These are phyloP conservation scores for Dillenia turbinata DNA, from an alignment of 164 flowering plant genomes.

Conservation along the genomic window DNA sequence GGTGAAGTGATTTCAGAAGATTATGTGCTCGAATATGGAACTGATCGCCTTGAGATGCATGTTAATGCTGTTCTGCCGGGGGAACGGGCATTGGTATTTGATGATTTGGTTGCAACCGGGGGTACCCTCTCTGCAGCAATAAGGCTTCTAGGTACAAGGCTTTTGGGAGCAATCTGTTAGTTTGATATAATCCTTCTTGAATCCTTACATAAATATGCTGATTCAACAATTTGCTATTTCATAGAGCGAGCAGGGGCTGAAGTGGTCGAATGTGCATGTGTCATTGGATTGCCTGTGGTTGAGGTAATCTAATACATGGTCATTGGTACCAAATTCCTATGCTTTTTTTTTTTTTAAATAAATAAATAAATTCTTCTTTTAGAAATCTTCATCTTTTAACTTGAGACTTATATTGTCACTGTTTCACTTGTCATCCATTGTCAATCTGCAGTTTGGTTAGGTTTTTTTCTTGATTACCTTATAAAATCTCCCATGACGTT, in stretches of 20 bases:
- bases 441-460: too few species aligned
- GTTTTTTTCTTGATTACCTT: too few species aligned
- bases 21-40: slow-evolving; percentile 88
- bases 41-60: slow-evolving; percentile 87
- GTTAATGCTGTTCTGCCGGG: slow-evolving; percentile 79
- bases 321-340: neutral
- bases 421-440: too few species aligned
- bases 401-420: too few species aligned
- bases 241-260: slow-evolving; percentile 79
- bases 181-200: neutral
- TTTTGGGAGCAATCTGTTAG: neutral
- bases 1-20: slow-evolving; percentile 75
- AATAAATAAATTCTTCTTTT: too few species aligned
- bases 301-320: slow-evolving; percentile 37
- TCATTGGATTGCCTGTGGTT: slow-evolving; percentile 72
- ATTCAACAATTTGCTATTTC: slow-evolving; percentile 1
- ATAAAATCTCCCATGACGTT: too few species aligned
- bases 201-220: neutral
- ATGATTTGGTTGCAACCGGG: slow-evolving; percentile 95
- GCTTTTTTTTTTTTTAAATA: neutral
- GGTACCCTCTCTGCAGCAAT: slow-evolving; percentile 90
- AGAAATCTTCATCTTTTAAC: too few species aligned
- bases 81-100: slow-evolving; percentile 73
- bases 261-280: slow-evolving; percentile 93
- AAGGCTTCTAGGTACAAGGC: slow-evolving; percentile 57